Evolutionary conservation across 2,329 filamentous ascomycete species (phyloP).

Genomic region (Aspergillus luchuensis): DNA sequence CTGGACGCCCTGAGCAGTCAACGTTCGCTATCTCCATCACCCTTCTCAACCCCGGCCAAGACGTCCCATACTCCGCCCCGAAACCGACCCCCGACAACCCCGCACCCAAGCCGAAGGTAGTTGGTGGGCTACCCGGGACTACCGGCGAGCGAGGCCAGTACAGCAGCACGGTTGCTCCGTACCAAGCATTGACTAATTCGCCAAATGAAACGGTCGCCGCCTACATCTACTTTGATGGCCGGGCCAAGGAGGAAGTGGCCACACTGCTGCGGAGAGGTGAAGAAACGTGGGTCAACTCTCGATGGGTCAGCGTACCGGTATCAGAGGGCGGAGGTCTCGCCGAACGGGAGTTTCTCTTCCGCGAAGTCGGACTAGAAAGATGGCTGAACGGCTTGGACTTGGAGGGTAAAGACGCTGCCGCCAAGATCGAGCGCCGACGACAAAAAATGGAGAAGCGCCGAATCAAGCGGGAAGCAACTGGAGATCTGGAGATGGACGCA

Average conservation of each 20-base stretch:
- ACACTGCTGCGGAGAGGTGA: slow-evolving; percentile 89
- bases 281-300: slow-evolving; percentile 98
- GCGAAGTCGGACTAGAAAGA: slow-evolving; percentile 90
- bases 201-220: slow-evolving; percentile 97
- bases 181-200: slow-evolving; percentile 88
- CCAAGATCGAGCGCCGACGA: slow-evolving; percentile 68
- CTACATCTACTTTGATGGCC: slow-evolving; percentile 98
- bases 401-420: slow-evolving; percentile 87
- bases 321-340: slow-evolving; percentile 90
- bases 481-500: slow-evolving; percentile 45
- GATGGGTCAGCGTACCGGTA: slow-evolving; percentile 93
- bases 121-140: slow-evolving; percentile 67
- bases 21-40: slow-evolving; percentile 99
- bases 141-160: slow-evolving; percentile 56
- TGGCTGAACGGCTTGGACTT: slow-evolving; percentile 97
- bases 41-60: slow-evolving; percentile 80
- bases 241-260: slow-evolving; percentile 93
- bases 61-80: slow-evolving; percentile 89
- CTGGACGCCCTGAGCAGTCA: slow-evolving; percentile 82
- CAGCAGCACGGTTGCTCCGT: slow-evolving; percentile 69
- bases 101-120: slow-evolving; percentile 77
- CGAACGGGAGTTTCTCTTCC: slow-evolving; percentile 94
- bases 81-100: slow-evolving; percentile 76
- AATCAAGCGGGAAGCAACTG: slow-evolving; percentile 69
- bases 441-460: slow-evolving; percentile 79